Conservation (phyloP, 1,284 basidiomycete genomes). For the Schizopora paradoxa region DNA sequence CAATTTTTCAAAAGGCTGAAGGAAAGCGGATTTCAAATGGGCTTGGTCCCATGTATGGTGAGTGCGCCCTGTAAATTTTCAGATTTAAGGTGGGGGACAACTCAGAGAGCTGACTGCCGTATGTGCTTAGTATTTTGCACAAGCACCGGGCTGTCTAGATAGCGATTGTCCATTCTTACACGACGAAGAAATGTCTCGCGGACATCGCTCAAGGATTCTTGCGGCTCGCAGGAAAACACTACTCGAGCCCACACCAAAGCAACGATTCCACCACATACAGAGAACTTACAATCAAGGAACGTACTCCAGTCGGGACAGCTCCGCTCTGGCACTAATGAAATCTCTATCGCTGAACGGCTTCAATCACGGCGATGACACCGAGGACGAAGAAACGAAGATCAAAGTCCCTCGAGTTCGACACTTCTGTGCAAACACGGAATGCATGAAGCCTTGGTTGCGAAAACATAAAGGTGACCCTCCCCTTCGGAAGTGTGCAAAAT, state of each 20-base stretch:
- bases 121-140: too few species aligned
- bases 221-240: conserved; percentile 10
- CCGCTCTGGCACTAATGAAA: too few species aligned
- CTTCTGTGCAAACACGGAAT: conserved; percentile 22
- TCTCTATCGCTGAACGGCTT: too few species aligned
- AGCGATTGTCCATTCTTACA: conserved; percentile 17
- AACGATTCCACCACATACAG: conserved; percentile 2
- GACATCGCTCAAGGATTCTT: conserved; percentile 7
- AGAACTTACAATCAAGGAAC: too few species aligned
- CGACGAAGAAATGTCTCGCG: background rate
- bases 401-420: conserved; percentile 2
- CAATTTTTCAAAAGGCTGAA: conserved; percentile 19
- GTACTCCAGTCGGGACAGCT: background rate
- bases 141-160: conserved; percentile 22
- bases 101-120: background rate
- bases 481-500: conserved; percentile 19
- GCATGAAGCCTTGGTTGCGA: conserved; percentile 17
- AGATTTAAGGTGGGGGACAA: background rate
- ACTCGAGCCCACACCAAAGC: conserved; percentile 11
- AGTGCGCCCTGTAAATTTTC: conserved; percentile 6
- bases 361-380: background rate
- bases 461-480: conserved; percentile 7
- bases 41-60: conserved; percentile 24
- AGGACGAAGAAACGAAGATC: background rate
- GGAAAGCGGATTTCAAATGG: conserved; percentile 16